phyloP scores from a whole-genome alignment of 306 rosid genomes.

The Luffa acutangula region DNA sequence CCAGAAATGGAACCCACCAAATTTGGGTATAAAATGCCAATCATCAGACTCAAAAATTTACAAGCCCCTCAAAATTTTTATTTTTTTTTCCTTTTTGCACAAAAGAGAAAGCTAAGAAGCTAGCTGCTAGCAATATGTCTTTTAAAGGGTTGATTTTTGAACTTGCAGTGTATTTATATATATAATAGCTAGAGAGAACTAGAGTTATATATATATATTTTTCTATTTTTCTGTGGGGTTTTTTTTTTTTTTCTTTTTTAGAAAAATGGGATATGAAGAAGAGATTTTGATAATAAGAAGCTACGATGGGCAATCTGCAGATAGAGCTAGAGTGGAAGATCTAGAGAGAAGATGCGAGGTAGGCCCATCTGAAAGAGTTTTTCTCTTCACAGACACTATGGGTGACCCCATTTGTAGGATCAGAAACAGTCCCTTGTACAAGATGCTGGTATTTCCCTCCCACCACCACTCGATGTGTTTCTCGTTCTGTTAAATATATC shows the following conservation, averaged over 20 bases:
- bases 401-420: conserved; percentile 99
- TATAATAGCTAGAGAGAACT: not conserved
- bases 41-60: conserved; percentile 3
- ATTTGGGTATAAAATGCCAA: conserved; percentile 6
- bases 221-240: not conserved
- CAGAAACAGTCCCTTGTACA: conserved; percentile 79
- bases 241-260: not conserved
- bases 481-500: not conserved
- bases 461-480: not conserved
- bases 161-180: not conserved
- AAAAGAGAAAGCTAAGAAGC: conserved; percentile 1
- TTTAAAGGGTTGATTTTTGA: not conserved
- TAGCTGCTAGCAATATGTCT: not conserved
- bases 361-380: conserved; percentile 63
- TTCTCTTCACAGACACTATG: conserved; percentile 85
- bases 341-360: conserved; percentile 80
- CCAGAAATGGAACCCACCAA: conserved; percentile 2
- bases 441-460: conserved; percentile 58
- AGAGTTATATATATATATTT: not conserved
- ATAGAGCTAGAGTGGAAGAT: conserved; percentile 73
- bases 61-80: not conserved
- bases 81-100: not conserved
- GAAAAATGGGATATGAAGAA: conserved; percentile 3
- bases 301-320: conserved; percentile 46
- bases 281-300: conserved; percentile 38